A percentile compares a stretch with the other conserved stretches of the same genome.
Evolutionary conservation across 2,329 filamentous ascomycete species (phyloP).

Genomic region (Knufia fluminis): DNA sequence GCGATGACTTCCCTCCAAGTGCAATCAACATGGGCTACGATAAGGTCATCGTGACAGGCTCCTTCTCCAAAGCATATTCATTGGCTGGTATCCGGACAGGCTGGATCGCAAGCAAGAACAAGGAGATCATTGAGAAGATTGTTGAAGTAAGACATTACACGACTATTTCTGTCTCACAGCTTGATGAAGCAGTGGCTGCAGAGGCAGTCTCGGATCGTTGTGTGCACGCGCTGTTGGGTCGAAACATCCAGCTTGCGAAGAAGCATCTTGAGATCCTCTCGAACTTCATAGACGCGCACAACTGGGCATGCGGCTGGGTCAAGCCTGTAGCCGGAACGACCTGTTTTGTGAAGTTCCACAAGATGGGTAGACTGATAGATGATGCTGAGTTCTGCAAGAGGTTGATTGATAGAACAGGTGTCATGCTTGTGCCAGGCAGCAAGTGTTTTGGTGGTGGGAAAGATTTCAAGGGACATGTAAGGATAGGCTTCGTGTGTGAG

Average conservation of each 20-base stretch:
- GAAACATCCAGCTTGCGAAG: constrained; percentile 58
- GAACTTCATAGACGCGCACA: constrained; percentile 52
- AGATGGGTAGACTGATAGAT: constrained; percentile 51
- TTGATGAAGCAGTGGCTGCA: constrained; percentile 70
- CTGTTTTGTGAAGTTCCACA: constrained; percentile 62
- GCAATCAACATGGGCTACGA: constrained; percentile 46
- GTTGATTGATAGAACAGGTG: constrained; percentile 58
- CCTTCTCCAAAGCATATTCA: constrained; percentile 78
- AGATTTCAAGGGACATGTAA: constrained; percentile 17
- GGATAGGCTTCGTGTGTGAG: constrained; percentile 15
- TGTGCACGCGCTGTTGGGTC: constrained; percentile 51
- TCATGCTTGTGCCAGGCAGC: constrained; percentile 66
- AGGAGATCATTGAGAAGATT: constrained; percentile 52
- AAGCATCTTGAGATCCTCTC: constrained; percentile 58
- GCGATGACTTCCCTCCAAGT: constrained; percentile 30
- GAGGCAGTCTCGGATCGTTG: constrained; percentile 60
- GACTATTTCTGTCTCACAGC: constrained; percentile 70
- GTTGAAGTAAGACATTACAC: constrained; percentile 69
- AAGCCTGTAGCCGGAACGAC: constrained; percentile 72
- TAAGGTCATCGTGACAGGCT: constrained; percentile 64
- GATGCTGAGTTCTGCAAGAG: constrained; percentile 62
- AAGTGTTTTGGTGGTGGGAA: constrained; percentile 55
- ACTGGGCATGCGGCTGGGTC: constrained; percentile 56
- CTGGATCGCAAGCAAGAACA: constrained; percentile 65
- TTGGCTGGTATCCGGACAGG: constrained; percentile 73